Conservation (phyloP, 257 asterid genomes). For the Solanum lycopersicoides region DNA sequence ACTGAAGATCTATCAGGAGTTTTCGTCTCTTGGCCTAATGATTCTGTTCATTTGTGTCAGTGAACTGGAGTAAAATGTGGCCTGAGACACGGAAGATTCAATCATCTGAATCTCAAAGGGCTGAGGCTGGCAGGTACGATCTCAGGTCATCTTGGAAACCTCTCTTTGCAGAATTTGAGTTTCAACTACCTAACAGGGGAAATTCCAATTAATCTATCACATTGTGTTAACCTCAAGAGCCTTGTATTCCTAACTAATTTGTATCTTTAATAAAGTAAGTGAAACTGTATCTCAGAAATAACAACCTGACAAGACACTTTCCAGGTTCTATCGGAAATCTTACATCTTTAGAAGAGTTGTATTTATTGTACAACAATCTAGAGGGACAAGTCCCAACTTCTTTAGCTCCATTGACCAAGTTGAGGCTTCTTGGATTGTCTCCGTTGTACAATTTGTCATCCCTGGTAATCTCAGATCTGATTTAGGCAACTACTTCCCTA, state of each 20-base stretch:
- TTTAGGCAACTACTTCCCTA: no score
- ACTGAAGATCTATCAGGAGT: slow-evolving; percentile 23
- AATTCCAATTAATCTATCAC: slow-evolving; percentile 23
- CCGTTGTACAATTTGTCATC: background rate
- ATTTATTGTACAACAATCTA: slow-evolving; percentile 24
- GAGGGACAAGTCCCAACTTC: slow-evolving; percentile 24
- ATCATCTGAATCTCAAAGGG: background rate
- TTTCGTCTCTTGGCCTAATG: slow-evolving; percentile 22
- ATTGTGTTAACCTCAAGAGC: slow-evolving; percentile 13
- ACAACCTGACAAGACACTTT: slow-evolving; percentile 33
- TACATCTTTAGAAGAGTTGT: slow-evolving; percentile 22
- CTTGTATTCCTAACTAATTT: slow-evolving; percentile 11
- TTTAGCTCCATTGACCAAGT: slow-evolving; percentile 8
- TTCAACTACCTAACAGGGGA: slow-evolving; percentile 21
- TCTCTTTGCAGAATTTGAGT: slow-evolving; percentile 28
- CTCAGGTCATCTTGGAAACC: slow-evolving; percentile 26
- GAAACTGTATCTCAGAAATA: slow-evolving; percentile 20
- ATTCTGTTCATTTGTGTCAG: slow-evolving; percentile 3
- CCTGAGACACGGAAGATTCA: slow-evolving; percentile 9
- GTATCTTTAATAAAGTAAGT: slow-evolving; percentile 5
- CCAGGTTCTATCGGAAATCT: slow-evolving; percentile 45
- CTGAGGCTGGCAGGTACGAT: background rate
- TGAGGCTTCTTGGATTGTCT: slow-evolving; percentile 12
- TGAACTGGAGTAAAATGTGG: slow-evolving; percentile 40
- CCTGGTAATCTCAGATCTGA: no score